A percentile compares a stretch with the other conserved stretches of the same genome.
phyloP scores from a whole-genome alignment of 306 rosid genomes.

The Sesbania bispinosa region DNA sequence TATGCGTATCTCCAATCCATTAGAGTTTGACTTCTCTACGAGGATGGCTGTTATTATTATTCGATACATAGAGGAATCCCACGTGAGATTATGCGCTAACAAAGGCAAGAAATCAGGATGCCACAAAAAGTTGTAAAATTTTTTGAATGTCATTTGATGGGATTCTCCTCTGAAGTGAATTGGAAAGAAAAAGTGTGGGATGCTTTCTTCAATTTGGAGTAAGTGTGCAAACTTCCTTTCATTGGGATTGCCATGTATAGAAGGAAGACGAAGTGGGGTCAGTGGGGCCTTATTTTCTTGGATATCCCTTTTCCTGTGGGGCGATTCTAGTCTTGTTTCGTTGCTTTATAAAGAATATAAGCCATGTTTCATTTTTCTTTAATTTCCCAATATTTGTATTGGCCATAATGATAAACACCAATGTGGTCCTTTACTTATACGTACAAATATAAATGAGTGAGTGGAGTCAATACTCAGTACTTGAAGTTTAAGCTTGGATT shows the following conservation, averaged over 20 bases:
- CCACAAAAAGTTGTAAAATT: conserved; percentile 50
- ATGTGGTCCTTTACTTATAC: neutral
- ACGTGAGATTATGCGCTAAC: conserved; percentile 62
- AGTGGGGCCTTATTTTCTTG: conserved; percentile 17
- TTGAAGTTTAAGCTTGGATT: too few relatives aligned
- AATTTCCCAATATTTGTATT: conserved; percentile 19
- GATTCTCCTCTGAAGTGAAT: conserved; percentile 36
- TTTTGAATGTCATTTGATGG: conserved; percentile 41
- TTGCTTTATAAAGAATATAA: conserved; percentile 33
- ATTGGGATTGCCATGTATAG: conserved; percentile 53
- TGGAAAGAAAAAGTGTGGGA: conserved; percentile 20
- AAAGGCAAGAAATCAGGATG: conserved; percentile 82
- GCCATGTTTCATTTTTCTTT: conserved; percentile 25
- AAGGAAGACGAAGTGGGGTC: conserved; percentile 50
- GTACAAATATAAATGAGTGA: too few relatives aligned
- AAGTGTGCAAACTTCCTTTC: conserved; percentile 50
- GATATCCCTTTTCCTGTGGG: conserved; percentile 35
- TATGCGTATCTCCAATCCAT: conserved; percentile 35
- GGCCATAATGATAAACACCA: conserved; percentile 16
- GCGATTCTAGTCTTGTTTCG: conserved; percentile 21
- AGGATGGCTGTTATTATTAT: neutral
- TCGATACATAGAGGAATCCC: conserved; percentile 26
- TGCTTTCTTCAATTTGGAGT: conserved; percentile 54
- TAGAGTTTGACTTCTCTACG: conserved; percentile 47
- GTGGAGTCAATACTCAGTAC: too few relatives aligned